These are phyloP conservation scores for Fremontodendron californicum DNA, from an alignment of 345 rosid genomes.

Conservation along the genomic window DNA sequence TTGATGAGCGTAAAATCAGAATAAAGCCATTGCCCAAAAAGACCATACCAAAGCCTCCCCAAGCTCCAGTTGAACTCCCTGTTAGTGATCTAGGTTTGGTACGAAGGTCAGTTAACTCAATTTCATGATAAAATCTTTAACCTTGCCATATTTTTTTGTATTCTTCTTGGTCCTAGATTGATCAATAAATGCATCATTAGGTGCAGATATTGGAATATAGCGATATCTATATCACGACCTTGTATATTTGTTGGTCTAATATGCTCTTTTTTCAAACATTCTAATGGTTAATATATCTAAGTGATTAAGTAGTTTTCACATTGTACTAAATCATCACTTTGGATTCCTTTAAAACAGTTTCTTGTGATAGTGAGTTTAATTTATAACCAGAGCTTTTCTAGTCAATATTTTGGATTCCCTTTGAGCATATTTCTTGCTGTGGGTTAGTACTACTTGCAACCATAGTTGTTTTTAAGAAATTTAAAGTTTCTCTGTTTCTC, in stretches of 20 bases:
- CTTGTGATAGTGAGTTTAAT: background rate
- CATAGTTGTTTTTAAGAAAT: background rate
- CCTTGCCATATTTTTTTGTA: background rate
- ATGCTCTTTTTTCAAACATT: background rate
- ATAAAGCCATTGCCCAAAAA: conserved; percentile 90
- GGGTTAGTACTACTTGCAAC: background rate
- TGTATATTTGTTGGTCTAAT: background rate
- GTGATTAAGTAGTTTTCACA: background rate
- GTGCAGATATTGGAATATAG: background rate
- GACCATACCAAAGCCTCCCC: conserved; percentile 46
- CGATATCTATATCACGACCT: background rate
- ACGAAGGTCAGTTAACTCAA: conserved; percentile 62
- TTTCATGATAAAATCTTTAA: background rate
- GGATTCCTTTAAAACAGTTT: background rate
- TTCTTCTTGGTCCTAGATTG: background rate
- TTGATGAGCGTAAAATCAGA: conserved; percentile 95
- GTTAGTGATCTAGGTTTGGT: conserved; percentile 68
- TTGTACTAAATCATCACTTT: background rate
- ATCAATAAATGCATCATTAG: background rate
- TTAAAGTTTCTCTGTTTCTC: background rate
- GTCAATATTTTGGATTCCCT: background rate
- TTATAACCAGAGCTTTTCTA: background rate
- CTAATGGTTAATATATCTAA: background rate
- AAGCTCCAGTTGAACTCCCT: conserved; percentile 58
- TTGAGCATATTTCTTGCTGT: background rate